Base-by-base conservation (phyloP, 805 yeast genomes). In the Saccharomycopsis sp. region DNA sequence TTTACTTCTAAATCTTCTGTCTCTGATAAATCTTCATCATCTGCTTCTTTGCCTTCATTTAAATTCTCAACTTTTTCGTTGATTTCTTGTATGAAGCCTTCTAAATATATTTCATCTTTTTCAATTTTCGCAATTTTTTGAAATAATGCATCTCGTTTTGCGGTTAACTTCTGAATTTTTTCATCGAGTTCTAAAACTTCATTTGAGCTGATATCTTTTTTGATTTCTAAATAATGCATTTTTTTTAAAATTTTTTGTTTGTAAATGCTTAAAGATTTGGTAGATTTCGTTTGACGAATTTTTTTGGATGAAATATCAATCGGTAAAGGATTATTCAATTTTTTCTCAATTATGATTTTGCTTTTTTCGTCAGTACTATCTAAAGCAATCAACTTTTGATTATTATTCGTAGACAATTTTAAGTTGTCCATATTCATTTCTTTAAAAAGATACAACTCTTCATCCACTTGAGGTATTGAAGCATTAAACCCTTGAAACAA, bases 401-500 rank as follows among this genome's bases (percentile, higher is more conserved):
- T 35, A 33, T 42, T 38, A 31, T 21, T 23, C 10, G 34, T 13
- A 23, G 34, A 42, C 25, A 28, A 29, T 20, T 41, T 40, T 25
- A 42, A 25, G 18, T 32, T 39, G 15, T 37, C 39, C 10, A 41
- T 28, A 14, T 46, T 44, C 28, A 46, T 31, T 29, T 43, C 49
- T 33, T 46, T 46, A 25, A 46, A 44, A 12, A 46, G 27, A 17
- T 41, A 32, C 10, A 46, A 31, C 31, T 63, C 64, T 44, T 66
- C 72, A 45, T 70, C 62, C n/a, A 70, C 58, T 14, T 70, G 70
- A 1, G 76, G 75, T 27, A 69, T 53, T 1, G 72, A 62, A 3
- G 85, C 83, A 50, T 67, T 66, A 52, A 81, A 78, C 1, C 88
- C 87, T 56, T 80, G 88, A 51, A 70, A 78, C 18, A 81, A 57